Evolutionary conservation across 257 asterid species (phyloP).

Genomic region (Solanum bukasovii): DNA sequence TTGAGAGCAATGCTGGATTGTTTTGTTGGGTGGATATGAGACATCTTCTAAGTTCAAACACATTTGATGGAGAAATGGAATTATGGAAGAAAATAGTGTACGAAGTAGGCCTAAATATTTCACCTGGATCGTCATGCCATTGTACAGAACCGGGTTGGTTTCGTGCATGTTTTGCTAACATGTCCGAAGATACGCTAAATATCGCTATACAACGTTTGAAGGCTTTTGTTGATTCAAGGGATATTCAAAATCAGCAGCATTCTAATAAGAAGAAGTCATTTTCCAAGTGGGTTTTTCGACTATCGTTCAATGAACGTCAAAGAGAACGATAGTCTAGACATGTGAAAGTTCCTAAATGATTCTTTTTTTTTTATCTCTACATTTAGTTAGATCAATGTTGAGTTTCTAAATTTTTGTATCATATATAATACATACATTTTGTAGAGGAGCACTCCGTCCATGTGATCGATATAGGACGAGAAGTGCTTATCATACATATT

Average conservation of each 20-base stretch:
- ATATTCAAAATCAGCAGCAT: not conserved
- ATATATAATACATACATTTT: not conserved
- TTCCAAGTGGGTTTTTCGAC: conserved; percentile 49
- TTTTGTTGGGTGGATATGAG: conserved; percentile 5
- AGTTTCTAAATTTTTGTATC: not conserved
- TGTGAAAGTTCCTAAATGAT: no score
- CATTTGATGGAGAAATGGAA: not conserved
- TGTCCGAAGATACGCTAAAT: not conserved
- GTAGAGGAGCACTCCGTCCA: not conserved
- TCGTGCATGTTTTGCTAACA: conserved; percentile 1
- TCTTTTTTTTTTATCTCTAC: no score
- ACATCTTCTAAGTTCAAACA: not conserved
- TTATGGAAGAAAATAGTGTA: conserved; percentile 4
- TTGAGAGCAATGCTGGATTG: conserved; percentile 8
- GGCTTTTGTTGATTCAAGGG: not conserved
- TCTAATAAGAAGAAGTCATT: conserved; percentile 31
- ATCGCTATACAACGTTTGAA: not conserved
- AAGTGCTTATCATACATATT: not conserved
- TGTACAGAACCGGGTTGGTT: conserved; percentile 10
- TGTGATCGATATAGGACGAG: not conserved
- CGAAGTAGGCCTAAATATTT: not conserved
- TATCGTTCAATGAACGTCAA: conserved; percentile 42
- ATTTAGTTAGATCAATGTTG: not conserved
- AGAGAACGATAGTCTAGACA: conserved; percentile 26
- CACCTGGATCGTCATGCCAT: conserved; percentile 2